phyloP scores from a whole-genome alignment of 169 alveolate species.

The Plasmodium gaboni region DNA sequence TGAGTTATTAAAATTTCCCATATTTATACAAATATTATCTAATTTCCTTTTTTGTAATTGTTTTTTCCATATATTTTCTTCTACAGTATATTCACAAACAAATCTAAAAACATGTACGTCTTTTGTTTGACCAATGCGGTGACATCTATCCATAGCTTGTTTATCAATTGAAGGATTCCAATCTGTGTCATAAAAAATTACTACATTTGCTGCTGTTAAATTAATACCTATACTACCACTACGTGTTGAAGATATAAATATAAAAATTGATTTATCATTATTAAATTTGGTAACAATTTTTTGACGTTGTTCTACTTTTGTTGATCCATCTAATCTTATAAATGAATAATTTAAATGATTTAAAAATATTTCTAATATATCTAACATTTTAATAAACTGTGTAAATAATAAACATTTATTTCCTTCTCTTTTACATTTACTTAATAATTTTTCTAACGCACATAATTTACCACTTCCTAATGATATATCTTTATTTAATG shows the following conservation, averaged over 20 bases:
- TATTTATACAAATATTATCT: slow-evolving; percentile 97
- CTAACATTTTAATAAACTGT: slow-evolving; percentile 98
- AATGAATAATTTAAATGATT: slow-evolving; percentile 96
- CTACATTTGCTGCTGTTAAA: slow-evolving; percentile 98
- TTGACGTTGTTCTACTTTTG: slow-evolving; percentile 96
- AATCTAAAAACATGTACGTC: slow-evolving; percentile 97
- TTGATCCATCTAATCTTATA: slow-evolving; percentile 98
- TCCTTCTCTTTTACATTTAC: slow-evolving; percentile 92
- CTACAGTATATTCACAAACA: slow-evolving; percentile 96
- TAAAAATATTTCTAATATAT: slow-evolving; percentile 96
- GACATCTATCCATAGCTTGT: slow-evolving; percentile 99
- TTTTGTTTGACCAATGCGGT: slow-evolving; percentile 98
- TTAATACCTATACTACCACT: slow-evolving; percentile 99
- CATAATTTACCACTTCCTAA: slow-evolving; percentile 97
- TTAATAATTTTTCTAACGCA: slow-evolving; percentile 88
- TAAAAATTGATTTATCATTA: slow-evolving; percentile 93
- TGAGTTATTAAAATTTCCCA: slow-evolving; percentile 93
- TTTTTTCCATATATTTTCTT: slow-evolving; percentile 97
- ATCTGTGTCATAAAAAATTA: slow-evolving; percentile 98
- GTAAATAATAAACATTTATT: slow-evolving; percentile 97
- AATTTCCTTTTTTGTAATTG: slow-evolving; percentile 96
- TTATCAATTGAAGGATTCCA: slow-evolving; percentile 99
- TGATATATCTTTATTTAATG: slow-evolving; percentile 86
- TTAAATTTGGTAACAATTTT: slow-evolving; percentile 96
- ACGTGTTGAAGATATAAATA: slow-evolving; percentile 98